Conservation (phyloP, 495 filamentous ascomycete species). For the Penicillium egyptiacum region DNA sequence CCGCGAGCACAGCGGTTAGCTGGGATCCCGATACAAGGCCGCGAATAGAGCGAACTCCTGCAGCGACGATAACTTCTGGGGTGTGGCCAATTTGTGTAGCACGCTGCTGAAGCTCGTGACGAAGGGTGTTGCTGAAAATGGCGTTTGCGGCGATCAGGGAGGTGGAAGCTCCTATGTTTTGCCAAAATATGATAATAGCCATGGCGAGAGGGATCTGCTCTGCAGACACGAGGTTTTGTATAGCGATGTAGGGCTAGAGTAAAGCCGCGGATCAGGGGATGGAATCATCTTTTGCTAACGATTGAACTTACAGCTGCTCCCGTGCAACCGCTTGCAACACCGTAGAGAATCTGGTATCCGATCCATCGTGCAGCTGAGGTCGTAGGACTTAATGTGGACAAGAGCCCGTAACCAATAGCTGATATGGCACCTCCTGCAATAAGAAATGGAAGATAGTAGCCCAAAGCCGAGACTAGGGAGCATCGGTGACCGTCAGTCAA, state of each 20-base stretch:
- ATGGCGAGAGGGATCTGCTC: slow-evolving; percentile 61
- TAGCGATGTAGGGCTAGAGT: slow-evolving; percentile 54
- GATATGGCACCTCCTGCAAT: slow-evolving; percentile 50
- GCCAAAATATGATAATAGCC: slow-evolving; percentile 58
- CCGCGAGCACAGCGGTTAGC: slow-evolving; percentile 52
- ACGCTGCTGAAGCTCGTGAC: slow-evolving; percentile 46
- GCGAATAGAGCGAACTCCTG: slow-evolving; percentile 54
- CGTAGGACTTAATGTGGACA: slow-evolving; percentile 55
- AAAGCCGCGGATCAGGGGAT: neutral
- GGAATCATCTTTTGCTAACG: neutral
- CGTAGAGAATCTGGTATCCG: slow-evolving; percentile 65
- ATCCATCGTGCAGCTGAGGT: slow-evolving; percentile 58
- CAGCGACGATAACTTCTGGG: slow-evolving; percentile 41
- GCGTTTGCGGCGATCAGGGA: slow-evolving; percentile 67
- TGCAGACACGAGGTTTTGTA: slow-evolving; percentile 58
- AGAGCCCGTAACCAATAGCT: slow-evolving; percentile 62
- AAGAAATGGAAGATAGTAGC: slow-evolving; percentile 69
- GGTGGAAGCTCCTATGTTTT: slow-evolving; percentile 61
- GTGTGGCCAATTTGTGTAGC: slow-evolving; percentile 42
- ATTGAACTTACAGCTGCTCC: slow-evolving; percentile 33
- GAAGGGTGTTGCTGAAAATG: slow-evolving; percentile 64
- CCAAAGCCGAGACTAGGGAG: slow-evolving; percentile 47
- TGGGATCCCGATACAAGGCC: slow-evolving; percentile 38
- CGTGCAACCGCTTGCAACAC: slow-evolving; percentile 43
- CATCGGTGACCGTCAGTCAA: neutral